Evolutionary conservation across 352 stramenopile genomes (phyloP).

Genomic region (Pelagophyceae sp.): DNA sequence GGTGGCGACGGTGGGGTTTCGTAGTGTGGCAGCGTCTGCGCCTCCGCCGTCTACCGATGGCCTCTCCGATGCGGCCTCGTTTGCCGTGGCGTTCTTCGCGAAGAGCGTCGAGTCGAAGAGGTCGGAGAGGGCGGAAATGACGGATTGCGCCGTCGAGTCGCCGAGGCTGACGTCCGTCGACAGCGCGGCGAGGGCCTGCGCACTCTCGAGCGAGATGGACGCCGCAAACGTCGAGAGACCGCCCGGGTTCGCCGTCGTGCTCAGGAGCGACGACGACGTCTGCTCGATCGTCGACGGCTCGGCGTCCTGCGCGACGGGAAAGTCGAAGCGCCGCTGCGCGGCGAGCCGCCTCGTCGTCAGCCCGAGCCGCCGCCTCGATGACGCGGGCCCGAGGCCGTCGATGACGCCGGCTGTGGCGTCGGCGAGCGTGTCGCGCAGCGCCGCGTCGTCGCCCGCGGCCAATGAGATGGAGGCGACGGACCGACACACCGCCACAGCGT

Average conservation of each 20-base stretch:
- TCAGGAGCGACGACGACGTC: neutral
- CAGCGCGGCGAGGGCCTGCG: neutral
- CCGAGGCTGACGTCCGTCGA: neutral
- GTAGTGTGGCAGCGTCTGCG: neutral
- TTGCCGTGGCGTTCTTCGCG: neutral
- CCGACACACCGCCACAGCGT: neutral
- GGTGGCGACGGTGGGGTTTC: neutral
- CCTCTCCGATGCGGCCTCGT: neutral
- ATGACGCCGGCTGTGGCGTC: neutral
- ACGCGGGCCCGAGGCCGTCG: too few species aligned
- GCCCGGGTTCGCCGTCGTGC: neutral
- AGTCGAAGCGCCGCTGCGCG: too few species aligned
- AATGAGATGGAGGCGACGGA: neutral
- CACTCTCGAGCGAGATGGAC: neutral
- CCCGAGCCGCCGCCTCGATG: too few species aligned
- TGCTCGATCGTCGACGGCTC: neutral
- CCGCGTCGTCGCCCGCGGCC: neutral
- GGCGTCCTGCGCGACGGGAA: neutral
- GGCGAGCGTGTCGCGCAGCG: neutral
- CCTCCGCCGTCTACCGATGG: too few species aligned
- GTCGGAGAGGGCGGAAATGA: neutral
- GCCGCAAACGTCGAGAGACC: neutral
- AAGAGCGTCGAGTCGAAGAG: neutral
- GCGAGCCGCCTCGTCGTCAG: too few species aligned
- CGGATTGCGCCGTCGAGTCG: neutral